Evolutionary conservation across 2,329 filamentous ascomycete genomes (phyloP).

Genomic region (Ceratocystiopsis minuta): DNA sequence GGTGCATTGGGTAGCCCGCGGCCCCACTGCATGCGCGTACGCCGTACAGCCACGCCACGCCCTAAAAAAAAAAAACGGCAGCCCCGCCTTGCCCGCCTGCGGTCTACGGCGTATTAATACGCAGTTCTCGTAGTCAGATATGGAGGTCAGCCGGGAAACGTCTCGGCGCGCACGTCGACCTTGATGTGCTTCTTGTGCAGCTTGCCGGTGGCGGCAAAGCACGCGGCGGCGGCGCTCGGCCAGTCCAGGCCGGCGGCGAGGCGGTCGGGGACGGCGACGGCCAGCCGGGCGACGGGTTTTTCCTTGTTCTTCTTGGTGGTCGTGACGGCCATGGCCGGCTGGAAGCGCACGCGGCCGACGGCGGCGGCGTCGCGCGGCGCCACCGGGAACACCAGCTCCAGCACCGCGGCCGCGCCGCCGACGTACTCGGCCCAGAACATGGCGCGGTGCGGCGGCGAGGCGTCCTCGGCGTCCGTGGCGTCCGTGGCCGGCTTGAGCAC

Average conservation of each 20-base stretch:
- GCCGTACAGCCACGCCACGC: no score
- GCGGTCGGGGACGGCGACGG: neutral
- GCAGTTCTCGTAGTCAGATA: no score
- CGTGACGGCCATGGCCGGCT: slow-evolving; percentile 3
- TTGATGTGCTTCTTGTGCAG: neutral
- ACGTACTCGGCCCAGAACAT: slow-evolving; percentile 36
- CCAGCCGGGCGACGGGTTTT: slow-evolving; percentile 15
- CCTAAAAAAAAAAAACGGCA: no score
- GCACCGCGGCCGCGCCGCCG: slow-evolving; percentile 26
- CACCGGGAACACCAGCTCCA: slow-evolving; percentile 24
- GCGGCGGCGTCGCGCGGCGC: slow-evolving; percentile 17
- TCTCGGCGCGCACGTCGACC: slow-evolving; percentile 2
- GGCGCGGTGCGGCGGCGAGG: slow-evolving; percentile 13
- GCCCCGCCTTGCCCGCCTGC: no score
- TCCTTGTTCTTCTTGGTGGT: slow-evolving; percentile 11
- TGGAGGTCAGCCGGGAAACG: neutral
- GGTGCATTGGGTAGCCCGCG: no score
- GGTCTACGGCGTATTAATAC: no score
- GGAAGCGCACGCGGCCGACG: neutral
- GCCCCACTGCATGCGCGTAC: no score
- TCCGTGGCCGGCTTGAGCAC: slow-evolving; percentile 19
- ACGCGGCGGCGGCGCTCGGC: slow-evolving; percentile 2
- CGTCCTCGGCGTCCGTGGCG: slow-evolving; percentile 1
- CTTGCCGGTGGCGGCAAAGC: slow-evolving; percentile 2
- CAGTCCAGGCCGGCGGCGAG: slow-evolving; percentile 3